Conservation (phyloP, 495 filamentous ascomycete species). For the Daldinia grandis region DNA sequence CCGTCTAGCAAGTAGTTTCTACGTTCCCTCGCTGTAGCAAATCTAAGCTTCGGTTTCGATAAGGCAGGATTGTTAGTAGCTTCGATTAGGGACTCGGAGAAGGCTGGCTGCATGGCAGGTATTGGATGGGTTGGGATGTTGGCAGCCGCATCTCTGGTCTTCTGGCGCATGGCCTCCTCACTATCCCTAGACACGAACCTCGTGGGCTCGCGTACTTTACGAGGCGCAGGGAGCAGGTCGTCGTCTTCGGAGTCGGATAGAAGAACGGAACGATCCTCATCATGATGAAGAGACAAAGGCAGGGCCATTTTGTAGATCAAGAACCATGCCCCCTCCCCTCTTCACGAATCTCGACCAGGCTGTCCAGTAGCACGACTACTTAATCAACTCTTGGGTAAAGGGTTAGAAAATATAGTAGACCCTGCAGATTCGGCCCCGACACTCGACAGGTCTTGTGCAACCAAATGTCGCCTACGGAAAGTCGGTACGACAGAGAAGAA, state of each 20-base stretch:
- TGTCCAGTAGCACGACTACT: slow-evolving; percentile 19
- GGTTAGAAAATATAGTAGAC: slow-evolving; percentile 20
- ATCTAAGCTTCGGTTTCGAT: slow-evolving; percentile 60
- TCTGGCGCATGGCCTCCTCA: slow-evolving; percentile 41
- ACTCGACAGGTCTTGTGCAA: slow-evolving; percentile 34
- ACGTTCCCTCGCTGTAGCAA: slow-evolving; percentile 69
- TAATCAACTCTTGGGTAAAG: slow-evolving; percentile 15
- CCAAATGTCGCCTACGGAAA: slow-evolving; percentile 16
- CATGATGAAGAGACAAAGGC: slow-evolving; percentile 44
- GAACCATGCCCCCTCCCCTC: slow-evolving; percentile 32
- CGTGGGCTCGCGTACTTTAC: slow-evolving; percentile 20
- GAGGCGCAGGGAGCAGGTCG: slow-evolving; percentile 41
- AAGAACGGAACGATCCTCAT: slow-evolving; percentile 45
- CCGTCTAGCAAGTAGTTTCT: slow-evolving; percentile 75
- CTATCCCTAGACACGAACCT: slow-evolving; percentile 26
- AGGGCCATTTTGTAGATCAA: slow-evolving; percentile 40
- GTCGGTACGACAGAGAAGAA: slow-evolving; percentile 18
- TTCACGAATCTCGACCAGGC: slow-evolving; percentile 23
- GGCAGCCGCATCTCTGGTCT: slow-evolving; percentile 42
- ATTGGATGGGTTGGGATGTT: slow-evolving; percentile 77
- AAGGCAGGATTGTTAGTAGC: slow-evolving; percentile 60
- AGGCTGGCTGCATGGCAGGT: slow-evolving; percentile 84
- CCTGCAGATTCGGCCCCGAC: slow-evolving; percentile 11
- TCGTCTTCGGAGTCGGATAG: slow-evolving; percentile 47
- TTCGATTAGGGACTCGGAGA: slow-evolving; percentile 90